Evolutionary conservation across 1,284 basidiomycete genomes (phyloP).

Genomic region (Marasmius tenuissimus): DNA sequence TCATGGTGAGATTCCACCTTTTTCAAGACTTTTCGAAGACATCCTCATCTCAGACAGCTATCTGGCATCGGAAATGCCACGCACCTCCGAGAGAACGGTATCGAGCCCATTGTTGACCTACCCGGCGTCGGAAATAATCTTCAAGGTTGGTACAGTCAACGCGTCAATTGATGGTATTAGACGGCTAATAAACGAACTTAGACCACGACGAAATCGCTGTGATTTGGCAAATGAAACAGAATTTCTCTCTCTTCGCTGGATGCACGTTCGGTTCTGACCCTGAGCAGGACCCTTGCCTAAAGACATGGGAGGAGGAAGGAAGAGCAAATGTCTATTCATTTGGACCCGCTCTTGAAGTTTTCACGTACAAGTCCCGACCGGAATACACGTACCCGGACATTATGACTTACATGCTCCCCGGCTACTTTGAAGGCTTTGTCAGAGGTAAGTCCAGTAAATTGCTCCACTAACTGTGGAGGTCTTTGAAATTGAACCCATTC

Average conservation of each 20-base stretch:
- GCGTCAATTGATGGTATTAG: not conserved
- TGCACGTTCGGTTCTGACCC: conserved; percentile 25
- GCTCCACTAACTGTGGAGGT: not conserved
- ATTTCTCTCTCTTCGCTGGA: conserved; percentile 25
- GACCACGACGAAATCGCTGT: conserved; percentile 31
- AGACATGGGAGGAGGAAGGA: conserved; percentile 21
- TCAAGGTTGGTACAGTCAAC: conserved; percentile 22
- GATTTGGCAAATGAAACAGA: conserved; percentile 26
- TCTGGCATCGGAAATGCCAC: conserved; percentile 28
- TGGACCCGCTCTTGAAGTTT: conserved; percentile 18
- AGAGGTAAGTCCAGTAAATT: conserved; percentile 15
- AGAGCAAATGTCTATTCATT: conserved; percentile 25
- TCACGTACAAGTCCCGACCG: conserved; percentile 19
- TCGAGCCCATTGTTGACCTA: conserved; percentile 24
- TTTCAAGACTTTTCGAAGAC: not conserved
- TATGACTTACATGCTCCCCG: conserved; percentile 25
- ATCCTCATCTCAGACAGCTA: conserved; percentile 17
- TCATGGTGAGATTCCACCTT: conserved; percentile 24
- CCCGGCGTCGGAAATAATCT: conserved; percentile 31
- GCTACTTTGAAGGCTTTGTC: conserved; percentile 26
- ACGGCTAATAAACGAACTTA: not conserved
- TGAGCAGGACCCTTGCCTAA: conserved; percentile 26
- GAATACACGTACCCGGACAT: conserved; percentile 24
- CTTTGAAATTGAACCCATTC: not conserved
- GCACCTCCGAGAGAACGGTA: conserved; percentile 24